Base-by-base conservation (phyloP, 495 filamentous ascomycete genomes). In the Darksidea phi region DNA sequence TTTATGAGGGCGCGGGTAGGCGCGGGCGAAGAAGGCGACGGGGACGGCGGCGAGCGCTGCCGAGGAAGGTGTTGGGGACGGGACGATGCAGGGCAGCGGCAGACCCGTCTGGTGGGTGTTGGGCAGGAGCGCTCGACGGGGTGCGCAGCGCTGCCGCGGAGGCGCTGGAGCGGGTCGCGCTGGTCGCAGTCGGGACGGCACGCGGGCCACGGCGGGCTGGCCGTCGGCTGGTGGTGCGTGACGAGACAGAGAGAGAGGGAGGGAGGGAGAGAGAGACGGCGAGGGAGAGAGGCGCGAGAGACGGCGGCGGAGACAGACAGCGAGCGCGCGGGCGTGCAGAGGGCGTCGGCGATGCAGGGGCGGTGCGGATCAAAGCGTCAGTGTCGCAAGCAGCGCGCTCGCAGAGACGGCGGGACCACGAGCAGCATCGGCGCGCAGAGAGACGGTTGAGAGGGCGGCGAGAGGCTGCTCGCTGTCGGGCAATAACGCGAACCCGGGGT, bases 301-400 rank as follows among this genome's bases (percentile, higher is more conserved):
- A n/a, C n/a, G n/a, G n/a, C n/a, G n/a, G n/a, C n/a, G n/a, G n/a
- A n/a, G n/a, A n/a, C n/a, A n/a, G n/a, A n/a, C n/a, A n/a, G n/a
- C n/a, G n/a, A n/a, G n/a, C n/a, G n/a, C n/a, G n/a, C n/a, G n/a
- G n/a, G n/a, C n/a, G n/a, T n/a, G n/a, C n/a, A n/a, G n/a, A n/a
- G 54, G 54, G 47, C 34, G 54, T 24, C 15, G 59, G 10, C 20
- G 36, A 28, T 37, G 48, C 48, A 49, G 41, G 42, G 38, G 52
- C 13, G 25, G 18, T 17, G 26, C 24, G 48, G 56, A 38, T 28
- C 20, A 64, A 46, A 54, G 56, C 60, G 60, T 59, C 61, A 59
- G 61, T 54, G 61, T 59, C 54, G 61, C 61, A 59, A 47, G 20
- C 48, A 59, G 54, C 61, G 61, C 62, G 48, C 62, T 32, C 62